Evolutionary conservation across 2,329 filamentous ascomycete species (phyloP).

Genomic region (Trichoderma sp.): DNA sequence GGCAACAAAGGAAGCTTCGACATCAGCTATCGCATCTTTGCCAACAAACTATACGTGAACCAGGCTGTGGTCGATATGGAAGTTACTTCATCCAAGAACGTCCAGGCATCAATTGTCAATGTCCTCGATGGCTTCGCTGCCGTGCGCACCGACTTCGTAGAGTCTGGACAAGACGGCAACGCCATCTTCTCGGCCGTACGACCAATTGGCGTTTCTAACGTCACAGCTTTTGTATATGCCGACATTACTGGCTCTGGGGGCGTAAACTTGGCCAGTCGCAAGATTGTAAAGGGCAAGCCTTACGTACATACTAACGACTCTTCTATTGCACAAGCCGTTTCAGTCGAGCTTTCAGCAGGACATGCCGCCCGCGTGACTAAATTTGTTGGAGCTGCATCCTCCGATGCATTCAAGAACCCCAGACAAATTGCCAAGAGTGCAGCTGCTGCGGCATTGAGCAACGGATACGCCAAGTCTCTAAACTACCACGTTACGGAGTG

Average conservation of each 20-base stretch:
- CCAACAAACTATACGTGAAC: slow-evolving; percentile 65
- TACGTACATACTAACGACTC: slow-evolving; percentile 62
- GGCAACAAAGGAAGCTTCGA: slow-evolving; percentile 52
- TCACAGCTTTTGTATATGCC: slow-evolving; percentile 60
- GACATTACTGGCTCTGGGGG: slow-evolving; percentile 46
- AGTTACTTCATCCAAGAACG: slow-evolving; percentile 59
- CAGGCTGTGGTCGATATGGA: slow-evolving; percentile 57
- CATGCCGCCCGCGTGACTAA: slow-evolving; percentile 63
- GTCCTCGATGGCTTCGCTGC: slow-evolving; percentile 70
- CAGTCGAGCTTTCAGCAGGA: slow-evolving; percentile 56
- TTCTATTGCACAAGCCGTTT: slow-evolving; percentile 65
- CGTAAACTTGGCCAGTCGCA: slow-evolving; percentile 43
- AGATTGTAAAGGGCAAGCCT: slow-evolving; percentile 48
- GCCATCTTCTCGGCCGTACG: slow-evolving; percentile 67
- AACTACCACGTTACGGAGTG: slow-evolving; percentile 64
- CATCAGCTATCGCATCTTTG: slow-evolving; percentile 67
- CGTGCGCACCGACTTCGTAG: slow-evolving; percentile 63
- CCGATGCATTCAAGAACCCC: slow-evolving; percentile 67
- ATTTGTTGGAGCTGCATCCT: slow-evolving; percentile 69
- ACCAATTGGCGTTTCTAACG: slow-evolving; percentile 63
- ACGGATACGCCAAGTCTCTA: slow-evolving; percentile 60
- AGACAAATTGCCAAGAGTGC: slow-evolving; percentile 59
- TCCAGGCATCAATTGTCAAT: slow-evolving; percentile 65
- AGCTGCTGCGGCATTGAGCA: slow-evolving; percentile 48
- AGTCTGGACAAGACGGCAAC: slow-evolving; percentile 58